Conservation (phyloP, 1,139 yeast genomes). For the Saccharomycopsis hybrid region DNA sequence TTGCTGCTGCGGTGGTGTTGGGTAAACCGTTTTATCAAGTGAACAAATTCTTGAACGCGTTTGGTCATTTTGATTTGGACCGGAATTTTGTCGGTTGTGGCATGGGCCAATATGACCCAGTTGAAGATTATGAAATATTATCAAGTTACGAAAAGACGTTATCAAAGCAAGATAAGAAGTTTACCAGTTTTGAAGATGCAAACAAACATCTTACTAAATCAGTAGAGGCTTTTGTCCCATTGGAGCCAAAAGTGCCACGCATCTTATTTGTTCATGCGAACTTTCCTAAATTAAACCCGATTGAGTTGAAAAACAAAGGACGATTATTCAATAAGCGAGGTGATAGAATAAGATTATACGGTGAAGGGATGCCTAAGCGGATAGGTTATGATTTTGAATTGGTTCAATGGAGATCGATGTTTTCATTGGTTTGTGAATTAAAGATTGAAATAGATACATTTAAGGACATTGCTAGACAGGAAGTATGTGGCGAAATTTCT, state of each 20-base stretch:
- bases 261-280: slow-evolving; percentile 60
- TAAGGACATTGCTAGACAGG: slow-evolving; percentile 37
- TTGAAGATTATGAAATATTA: slow-evolving; percentile 42
- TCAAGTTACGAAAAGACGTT: slow-evolving; percentile 20
- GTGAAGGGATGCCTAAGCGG: slow-evolving; percentile 44
- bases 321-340: slow-evolving; percentile 37
- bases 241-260: slow-evolving; percentile 31
- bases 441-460: slow-evolving; percentile 41
- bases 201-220: slow-evolving; percentile 9
- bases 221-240: slow-evolving; percentile 13
- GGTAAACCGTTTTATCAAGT: slow-evolving; percentile 61
- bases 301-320: slow-evolving; percentile 38
- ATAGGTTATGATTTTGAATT: slow-evolving; percentile 56
- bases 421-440: slow-evolving; percentile 49
- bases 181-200: slow-evolving; percentile 18
- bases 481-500: slow-evolving; percentile 43
- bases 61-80: slow-evolving; percentile 42
- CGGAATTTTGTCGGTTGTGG: slow-evolving; percentile 53
- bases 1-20: slow-evolving; percentile 70
- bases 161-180: slow-evolving; percentile 14
- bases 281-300: slow-evolving; percentile 59
- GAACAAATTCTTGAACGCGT: slow-evolving; percentile 46
- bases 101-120: slow-evolving; percentile 70
- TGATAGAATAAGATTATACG: slow-evolving; percentile 44
- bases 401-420: slow-evolving; percentile 55